Evolutionary conservation across 2,329 filamentous ascomycete genomes (phyloP).

Genomic region (Cercospora janseana): DNA sequence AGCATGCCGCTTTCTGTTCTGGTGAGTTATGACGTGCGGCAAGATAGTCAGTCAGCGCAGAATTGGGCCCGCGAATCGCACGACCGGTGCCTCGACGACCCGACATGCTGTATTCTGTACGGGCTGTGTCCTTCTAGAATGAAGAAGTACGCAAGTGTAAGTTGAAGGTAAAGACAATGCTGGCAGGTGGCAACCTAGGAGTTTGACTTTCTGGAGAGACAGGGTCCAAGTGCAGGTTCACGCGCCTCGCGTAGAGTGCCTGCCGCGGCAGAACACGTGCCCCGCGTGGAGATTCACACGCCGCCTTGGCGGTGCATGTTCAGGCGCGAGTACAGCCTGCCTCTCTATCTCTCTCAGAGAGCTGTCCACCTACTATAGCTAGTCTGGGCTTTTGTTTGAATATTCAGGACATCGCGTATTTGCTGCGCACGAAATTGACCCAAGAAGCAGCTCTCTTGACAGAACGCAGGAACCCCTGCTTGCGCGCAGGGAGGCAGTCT

Average conservation of each 20-base stretch:
- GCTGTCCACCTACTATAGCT: too few species aligned
- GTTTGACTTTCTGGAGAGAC: neutral
- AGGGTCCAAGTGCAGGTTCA: constrained; percentile 1
- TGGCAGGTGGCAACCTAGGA: constrained; percentile 7
- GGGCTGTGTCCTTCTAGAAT: too few species aligned
- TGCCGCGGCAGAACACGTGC: constrained; percentile 1
- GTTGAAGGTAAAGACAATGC: constrained; percentile 4
- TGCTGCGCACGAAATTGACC: too few species aligned
- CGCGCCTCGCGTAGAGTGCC: constrained; percentile 13
- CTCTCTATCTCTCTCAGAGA: too few species aligned
- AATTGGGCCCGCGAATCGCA: constrained; percentile 58
- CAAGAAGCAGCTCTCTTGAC: neutral
- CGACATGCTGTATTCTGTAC: constrained; percentile 33
- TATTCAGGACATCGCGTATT: too few species aligned
- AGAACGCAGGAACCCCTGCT: neutral
- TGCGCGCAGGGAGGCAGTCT: neutral
- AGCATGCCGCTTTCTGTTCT: neutral
- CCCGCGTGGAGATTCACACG: too few species aligned
- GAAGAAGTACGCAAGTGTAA: too few species aligned
- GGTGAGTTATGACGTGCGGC: constrained; percentile 48
- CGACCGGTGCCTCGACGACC: constrained; percentile 43
- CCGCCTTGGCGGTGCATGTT: too few species aligned
- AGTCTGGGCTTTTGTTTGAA: too few species aligned
- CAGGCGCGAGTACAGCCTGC: too few species aligned
- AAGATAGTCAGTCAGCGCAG: constrained; percentile 66